Evolutionary conservation across 2,329 filamentous ascomycete species (phyloP).

Genomic region (Biscogniauxia sp.): DNA sequence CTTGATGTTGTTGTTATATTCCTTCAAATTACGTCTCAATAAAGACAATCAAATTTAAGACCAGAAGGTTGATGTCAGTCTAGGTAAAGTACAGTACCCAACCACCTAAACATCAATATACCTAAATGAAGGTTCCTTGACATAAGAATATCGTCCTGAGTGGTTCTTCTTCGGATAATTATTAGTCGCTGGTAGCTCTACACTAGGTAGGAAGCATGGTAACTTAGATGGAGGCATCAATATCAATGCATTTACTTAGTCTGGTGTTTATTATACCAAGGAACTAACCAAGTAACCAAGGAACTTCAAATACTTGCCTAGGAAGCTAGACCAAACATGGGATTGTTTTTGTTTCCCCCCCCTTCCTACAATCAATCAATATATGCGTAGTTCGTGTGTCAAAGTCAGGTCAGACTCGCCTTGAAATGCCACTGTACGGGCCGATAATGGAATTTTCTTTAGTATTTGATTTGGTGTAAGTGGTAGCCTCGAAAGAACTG

Average conservation of each 20-base stretch:
- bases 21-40: background rate
- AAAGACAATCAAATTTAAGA: background rate
- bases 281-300: background rate
- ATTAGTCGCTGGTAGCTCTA: no score
- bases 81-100: background rate
- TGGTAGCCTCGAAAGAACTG: background rate
- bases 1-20: background rate
- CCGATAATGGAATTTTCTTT: background rate
- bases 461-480: background rate
- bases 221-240: no score
- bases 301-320: background rate
- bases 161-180: no score
- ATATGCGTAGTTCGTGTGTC: background rate
- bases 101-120: no score
- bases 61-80: background rate
- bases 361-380: no score
- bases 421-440: background rate
- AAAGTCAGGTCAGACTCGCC: background rate
- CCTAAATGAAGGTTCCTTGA: no score
- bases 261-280: no score
- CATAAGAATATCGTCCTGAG: background rate
- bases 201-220: no score
- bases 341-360: no score
- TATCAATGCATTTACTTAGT: no score
- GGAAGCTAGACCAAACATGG: background rate